Evolutionary conservation across 768 basidiomycete genomes (phyloP).

Genomic region (Leccinum imitatum): DNA sequence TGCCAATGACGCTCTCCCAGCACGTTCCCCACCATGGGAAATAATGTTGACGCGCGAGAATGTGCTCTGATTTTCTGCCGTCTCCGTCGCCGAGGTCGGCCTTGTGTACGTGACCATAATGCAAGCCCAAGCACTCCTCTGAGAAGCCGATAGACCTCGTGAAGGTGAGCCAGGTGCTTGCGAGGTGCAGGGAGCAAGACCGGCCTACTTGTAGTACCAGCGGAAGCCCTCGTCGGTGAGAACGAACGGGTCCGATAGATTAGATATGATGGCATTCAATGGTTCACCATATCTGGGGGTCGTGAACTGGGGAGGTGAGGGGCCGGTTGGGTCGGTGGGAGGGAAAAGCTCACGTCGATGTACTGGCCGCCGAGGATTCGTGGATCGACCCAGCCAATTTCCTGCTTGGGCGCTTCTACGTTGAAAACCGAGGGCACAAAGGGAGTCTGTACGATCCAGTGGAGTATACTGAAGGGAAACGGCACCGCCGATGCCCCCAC

Average conservation of each 20-base stretch:
- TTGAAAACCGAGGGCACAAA: conserved; percentile 1
- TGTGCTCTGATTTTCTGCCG: conserved; percentile 63
- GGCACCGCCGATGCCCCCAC: conserved; percentile 17
- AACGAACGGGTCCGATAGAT: conserved; percentile 73
- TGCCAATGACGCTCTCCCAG: conserved; percentile 80
- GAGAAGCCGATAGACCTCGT: conserved; percentile 77
- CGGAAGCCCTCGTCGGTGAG: conserved; percentile 73
- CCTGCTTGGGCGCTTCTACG: conserved; percentile 20
- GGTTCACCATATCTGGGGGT: conserved; percentile 71
- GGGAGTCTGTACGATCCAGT: conserved; percentile 13
- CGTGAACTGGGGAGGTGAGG: conserved; percentile 51
- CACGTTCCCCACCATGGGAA: conserved; percentile 81
- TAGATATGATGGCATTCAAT: conserved; percentile 80
- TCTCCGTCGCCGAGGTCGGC: conserved; percentile 86
- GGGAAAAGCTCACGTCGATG: conserved; percentile 60
- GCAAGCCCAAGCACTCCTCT: conserved; percentile 78
- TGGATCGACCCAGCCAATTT: conserved; percentile 62
- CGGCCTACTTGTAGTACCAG: conserved; percentile 59
- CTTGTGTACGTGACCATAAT: conserved; percentile 70
- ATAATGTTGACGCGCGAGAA: conserved; percentile 77
- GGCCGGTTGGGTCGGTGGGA: neutral
- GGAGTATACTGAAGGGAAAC: conserved; percentile 4
- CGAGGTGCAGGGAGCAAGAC: neutral
- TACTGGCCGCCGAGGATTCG: conserved; percentile 69
- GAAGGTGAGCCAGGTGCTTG: neutral